Percentiles rank a stretch among this genome's conserved stretches.
Evolutionary conservation across 139 green algal species (phyloP).

Genomic region (Diplosphaera chodatii): DNA sequence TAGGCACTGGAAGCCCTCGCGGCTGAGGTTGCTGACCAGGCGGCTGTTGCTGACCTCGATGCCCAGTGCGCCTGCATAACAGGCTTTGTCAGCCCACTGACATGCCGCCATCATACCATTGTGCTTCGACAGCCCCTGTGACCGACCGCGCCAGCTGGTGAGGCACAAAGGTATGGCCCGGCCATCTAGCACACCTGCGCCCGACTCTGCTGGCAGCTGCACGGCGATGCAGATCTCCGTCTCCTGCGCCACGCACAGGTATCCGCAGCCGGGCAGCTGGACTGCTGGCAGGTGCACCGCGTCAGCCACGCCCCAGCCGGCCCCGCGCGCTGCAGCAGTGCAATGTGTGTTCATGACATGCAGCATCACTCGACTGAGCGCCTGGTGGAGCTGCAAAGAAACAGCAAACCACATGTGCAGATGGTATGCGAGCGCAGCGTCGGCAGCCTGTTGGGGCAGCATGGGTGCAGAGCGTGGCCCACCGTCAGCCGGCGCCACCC

Average conservation of each 20-base stretch:
- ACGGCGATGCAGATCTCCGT: neutral
- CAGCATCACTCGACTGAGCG: too few relatives aligned
- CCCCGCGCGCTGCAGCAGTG: neutral
- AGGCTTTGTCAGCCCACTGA: too few relatives aligned
- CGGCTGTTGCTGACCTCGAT: neutral
- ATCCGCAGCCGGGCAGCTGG: slow-evolving; percentile 11
- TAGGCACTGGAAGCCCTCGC: neutral
- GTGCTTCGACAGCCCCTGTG: too few relatives aligned
- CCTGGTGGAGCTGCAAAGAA: too few relatives aligned
- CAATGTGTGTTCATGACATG: too few relatives aligned
- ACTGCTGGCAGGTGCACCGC: slow-evolving; percentile 7
- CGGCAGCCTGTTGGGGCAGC: too few relatives aligned
- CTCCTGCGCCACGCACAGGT: neutral
- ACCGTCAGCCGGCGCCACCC: slow-evolving; percentile 31
- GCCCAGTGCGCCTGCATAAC: neutral
- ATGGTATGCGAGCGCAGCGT: too few relatives aligned
- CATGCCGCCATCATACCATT: too few relatives aligned
- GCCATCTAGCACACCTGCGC: neutral
- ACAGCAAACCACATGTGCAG: too few relatives aligned
- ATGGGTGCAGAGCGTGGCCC: slow-evolving; percentile 4
- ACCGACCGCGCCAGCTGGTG: too few relatives aligned
- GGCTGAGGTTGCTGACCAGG: neutral
- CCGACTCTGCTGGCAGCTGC: neutral
- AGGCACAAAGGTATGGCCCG: too few relatives aligned
- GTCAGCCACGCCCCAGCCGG: neutral